These are phyloP conservation scores for Zopfochytrium polystomum DNA, from an alignment of 371 early-diverging fungal species.

Conservation along the genomic window DNA sequence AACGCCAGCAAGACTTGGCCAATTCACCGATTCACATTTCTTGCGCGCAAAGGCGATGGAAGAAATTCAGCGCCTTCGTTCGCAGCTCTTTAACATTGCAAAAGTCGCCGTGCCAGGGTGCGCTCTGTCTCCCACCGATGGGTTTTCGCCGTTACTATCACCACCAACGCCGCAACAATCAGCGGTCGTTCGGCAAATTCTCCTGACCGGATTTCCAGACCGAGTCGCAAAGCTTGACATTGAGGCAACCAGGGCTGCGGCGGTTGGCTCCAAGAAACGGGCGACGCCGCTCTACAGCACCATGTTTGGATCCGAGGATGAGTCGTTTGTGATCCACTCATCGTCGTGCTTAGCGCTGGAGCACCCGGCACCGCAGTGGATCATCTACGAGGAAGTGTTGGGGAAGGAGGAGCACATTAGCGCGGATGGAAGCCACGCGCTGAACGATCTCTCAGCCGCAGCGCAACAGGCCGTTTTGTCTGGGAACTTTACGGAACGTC, in stretches of 20 bases:
- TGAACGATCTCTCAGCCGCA: constrained; percentile 22
- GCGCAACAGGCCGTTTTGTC: constrained; percentile 21
- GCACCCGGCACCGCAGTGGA: constrained; percentile 58
- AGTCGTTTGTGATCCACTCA: constrained; percentile 68
- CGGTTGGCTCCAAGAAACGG: constrained; percentile 43
- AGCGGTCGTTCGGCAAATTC: constrained; percentile 75
- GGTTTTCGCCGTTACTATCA: neutral
- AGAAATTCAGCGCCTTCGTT: constrained; percentile 83
- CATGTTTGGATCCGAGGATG: constrained; percentile 71
- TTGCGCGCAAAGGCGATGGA: constrained; percentile 89
- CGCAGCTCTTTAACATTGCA: constrained; percentile 79
- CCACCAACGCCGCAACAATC: constrained; percentile 70
- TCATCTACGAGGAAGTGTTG: constrained; percentile 70
- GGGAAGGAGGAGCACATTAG: constrained; percentile 63
- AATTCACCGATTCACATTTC: constrained; percentile 76
- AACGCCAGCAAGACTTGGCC: neutral
- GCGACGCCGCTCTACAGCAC: constrained; percentile 62
- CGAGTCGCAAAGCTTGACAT: constrained; percentile 71
- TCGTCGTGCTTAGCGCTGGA: constrained; percentile 62
- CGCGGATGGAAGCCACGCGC: constrained; percentile 43
- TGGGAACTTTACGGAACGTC: constrained; percentile 25
- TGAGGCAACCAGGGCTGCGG: constrained; percentile 37
- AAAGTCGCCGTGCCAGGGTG: constrained; percentile 27
- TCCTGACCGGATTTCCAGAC: constrained; percentile 87
- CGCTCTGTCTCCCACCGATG: too few relatives aligned